Evolutionary conservation across 1,284 basidiomycete species (phyloP), one percentile per base, ranked within the genome.

Genomic region (Cystobasidiaceae sp.): DNA sequence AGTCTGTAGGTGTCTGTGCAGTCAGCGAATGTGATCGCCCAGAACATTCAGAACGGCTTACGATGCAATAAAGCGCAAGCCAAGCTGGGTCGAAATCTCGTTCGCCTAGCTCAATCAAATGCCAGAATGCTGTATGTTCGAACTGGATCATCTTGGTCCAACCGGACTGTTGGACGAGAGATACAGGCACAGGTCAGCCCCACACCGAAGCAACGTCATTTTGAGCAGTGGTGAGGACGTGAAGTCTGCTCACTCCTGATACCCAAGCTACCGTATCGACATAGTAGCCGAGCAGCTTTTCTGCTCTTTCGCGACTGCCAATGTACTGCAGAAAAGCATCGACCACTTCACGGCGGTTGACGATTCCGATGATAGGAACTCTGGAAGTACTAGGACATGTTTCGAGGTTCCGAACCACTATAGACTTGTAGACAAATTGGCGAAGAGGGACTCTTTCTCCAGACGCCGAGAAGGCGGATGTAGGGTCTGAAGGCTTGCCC

Each of bases 31-130:
- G 32, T 11, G 6, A 34, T 3, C 21, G 7, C 8, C 19, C 39
- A 19, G 1, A 2, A 28, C 9, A 17, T 27, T 1, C 13, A 19
- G 3, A n/a, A 28, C 50, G 37, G 28, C 48, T 30, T 25, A 52
- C 39, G 23, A 19, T 34, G 41, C 60, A 52, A 45, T 62, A 50
- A 21, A 51, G 21, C 17, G 50, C 54, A 7, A 56, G 23, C 54
- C 54, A 56, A 30, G 54, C 54, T 30, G 60, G 60, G 44, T 62
- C 60, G 28, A 62, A 62, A n/a, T 49, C 34, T 13, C 45, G 28
- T 39, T 62, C 60, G 8, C 60, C 60, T 1, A 19, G 27, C 30
- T 54, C 48, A 13, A 54, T 25, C 8, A 62, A 34, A 28, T 49
- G 37, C 60, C 60, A 62, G 60, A 62, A 62, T 2, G 41, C 50